A percentile compares a stretch with the other conserved stretches of the same genome.
These are phyloP conservation scores for rapeseed (Brassica napus) DNA, from an alignment of 345 rosid genomes.

Conservation along the genomic window DNA sequence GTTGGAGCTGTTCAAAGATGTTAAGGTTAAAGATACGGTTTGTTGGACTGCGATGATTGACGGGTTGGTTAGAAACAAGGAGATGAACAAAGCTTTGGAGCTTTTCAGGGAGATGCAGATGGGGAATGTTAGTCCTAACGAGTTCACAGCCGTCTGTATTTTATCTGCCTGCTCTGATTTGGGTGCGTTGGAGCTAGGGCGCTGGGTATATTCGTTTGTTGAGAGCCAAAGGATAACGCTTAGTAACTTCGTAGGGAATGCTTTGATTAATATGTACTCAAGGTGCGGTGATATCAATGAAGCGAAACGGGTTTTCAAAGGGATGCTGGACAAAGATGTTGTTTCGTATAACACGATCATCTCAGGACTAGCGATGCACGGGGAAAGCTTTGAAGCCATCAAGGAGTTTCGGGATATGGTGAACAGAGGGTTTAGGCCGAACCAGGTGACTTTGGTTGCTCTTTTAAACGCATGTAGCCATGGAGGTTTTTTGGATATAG, in stretches of 20 bases:
- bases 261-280: conserved; percentile 62
- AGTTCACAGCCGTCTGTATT: conserved; percentile 59
- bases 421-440: conserved; percentile 48
- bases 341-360: conserved; percentile 63
- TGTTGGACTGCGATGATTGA: conserved; percentile 78
- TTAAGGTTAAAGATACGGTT: conserved; percentile 53
- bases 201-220: conserved; percentile 61
- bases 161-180: conserved; percentile 62
- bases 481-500: conserved; percentile 59
- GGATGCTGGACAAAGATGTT: conserved; percentile 50
- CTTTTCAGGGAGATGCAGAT: conserved; percentile 64
- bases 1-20: conserved; percentile 40
- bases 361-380: conserved; percentile 61
- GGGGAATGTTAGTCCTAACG: conserved; percentile 47
- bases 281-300: conserved; percentile 58
- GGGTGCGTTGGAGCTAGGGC: conserved; percentile 65
- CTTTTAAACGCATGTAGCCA: conserved; percentile 70
- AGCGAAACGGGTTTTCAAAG: conserved; percentile 45
- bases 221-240: conserved; percentile 44
- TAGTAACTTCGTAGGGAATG: conserved; percentile 57
- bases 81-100: conserved; percentile 60
- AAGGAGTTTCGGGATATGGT: conserved; percentile 48
- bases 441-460: conserved; percentile 55
- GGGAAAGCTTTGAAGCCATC: conserved; percentile 52
- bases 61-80: conserved; percentile 59